Base-by-base conservation (phyloP, 2,329 filamentous ascomycete genomes). In the Pseudogymnoascus sp. region DNA sequence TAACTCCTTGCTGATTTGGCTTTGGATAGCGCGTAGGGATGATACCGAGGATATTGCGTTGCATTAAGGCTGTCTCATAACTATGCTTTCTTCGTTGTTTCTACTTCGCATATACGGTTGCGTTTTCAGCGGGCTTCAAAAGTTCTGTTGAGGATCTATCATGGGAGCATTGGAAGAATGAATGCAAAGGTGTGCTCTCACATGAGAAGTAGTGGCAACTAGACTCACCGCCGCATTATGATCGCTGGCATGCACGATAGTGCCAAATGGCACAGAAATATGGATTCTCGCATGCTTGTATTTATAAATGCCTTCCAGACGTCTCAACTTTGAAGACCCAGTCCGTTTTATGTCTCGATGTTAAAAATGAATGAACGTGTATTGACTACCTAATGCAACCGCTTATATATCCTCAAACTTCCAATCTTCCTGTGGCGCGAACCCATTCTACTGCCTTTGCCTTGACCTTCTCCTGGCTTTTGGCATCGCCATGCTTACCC, bases 371-470 rank as follows among this genome's bases (percentile, higher is more conserved):
- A 57, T 57, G 26, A 57, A 57, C 51, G n/a, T 57, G 51, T 57
- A 57, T 57, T 57, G 51, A 57, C 51, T 57, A 57, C 10, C 26
- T 57, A 57, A 57, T 34, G 51, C 51, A 18, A 57, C 51, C 51
- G 51, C n/a, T 57, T 57, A 34, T 34, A 34, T 34, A 57, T 34
- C 29, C 51, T 57, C 29, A 57, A 2, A 34, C 51, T 34, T 57
- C 51, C 51, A 57, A 57, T 57, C 29, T 57, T 34, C 51, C 51
- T 21, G 51, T 57, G 26, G 51, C 51, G n/a, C 51, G 84, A 42
- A 87, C 86, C 82, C 87, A 93, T 72, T 88, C 86, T 71, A 81
- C 82, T 61, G 90, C 90, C 74, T 86, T 81, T 16, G 83, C 86
- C 73, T 85, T 86, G 57, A 92, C 90, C 69, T 81, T 83, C 73